Base-by-base conservation (phyloP, 1,284 basidiomycete species). In the Coniferiporia weirii region DNA sequence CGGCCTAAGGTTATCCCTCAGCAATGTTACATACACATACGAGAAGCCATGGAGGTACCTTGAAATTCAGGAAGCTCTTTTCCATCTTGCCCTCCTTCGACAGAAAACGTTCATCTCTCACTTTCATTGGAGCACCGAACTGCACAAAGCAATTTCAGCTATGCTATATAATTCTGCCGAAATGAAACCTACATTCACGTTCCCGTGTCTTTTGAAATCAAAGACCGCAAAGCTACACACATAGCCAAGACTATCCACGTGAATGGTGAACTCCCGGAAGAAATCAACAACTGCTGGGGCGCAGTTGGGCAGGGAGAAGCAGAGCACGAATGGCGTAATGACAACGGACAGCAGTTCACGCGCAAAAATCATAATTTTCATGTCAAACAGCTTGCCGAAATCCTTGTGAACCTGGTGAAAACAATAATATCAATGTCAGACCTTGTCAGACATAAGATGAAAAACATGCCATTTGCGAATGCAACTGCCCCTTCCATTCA, bases 191-290 rank as follows among this genome's bases (percentile, higher is more conserved):
- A 89, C 87, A 76, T 89, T 91, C 68, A 91, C 80, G 69, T 93
- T 94, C 0, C 93, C 91, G 65, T 96, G 90, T 62, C 94, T 76
- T 71, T 93, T 85, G 72, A 98, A 98, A 71, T 98, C 95, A 70
- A 99, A 99, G 58, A 97, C 95, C 0, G 96, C 97, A 74, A 98
- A 99, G 61, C 91, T 94, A 71, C 97, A 99, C 8, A 99, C 93
- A 68, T 97, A 96, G 9, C 97, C 96, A 2, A 97, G 80, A 1
- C 95, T 93, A 66, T 98, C 95, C 35, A 99, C 91, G 71, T 98
- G 95, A 0, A 99, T 88, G 0, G 94, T 92, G 69, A 97, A 98
- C 74, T 98, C 95, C 51, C 94, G 83, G 80, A 98, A 97, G 70
- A 98, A 97, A 70, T 98, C 95, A 62, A 98, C 82, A 64, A 98